Evolutionary conservation across 2,329 filamentous ascomycete genomes (phyloP), one percentile per base, ranked within the genome.

Genomic region (Ploettnerulaceae sp.): DNA sequence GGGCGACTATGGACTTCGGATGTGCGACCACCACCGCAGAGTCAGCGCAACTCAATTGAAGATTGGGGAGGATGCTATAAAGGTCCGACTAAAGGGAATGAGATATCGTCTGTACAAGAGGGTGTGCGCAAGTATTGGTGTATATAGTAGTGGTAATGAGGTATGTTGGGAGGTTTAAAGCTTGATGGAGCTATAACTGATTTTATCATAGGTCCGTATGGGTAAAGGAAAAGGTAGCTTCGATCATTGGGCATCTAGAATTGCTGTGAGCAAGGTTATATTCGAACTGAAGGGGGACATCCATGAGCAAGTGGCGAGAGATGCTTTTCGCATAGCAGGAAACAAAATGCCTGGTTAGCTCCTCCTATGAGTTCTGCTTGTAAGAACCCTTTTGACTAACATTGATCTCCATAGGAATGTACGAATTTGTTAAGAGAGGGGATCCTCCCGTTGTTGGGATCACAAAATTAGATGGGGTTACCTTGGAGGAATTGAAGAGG

Each of bases 161-260:
- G 82, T 84, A 61, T 57, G 76, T 38, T 38, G n/a, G 33, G 12
- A 9, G 28, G 8, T n/a, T 2, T 25, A 7, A 15, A 9, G 8
- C 14, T 28, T 18, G n/a, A 18, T 18, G 18, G 20, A 39, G 15
- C 25, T 12, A 20, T 26, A 25, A 32, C 48, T 57, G 50, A 58
- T 24, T 21, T 17, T 25, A 45, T 43, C 36, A 5, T 55, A 84
- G 81, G 85, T 89, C 67, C 85, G 93, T 78, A 98, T 98, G 94
- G 93, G 93, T 67, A 98, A 97, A 71, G 93, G 93, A 70, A 98
- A 98, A 67, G 93, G 93, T 59, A 86, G 84, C 53, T 97, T 98
- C 64, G 93, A 98, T 66, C 88, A 95, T 64, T 98, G 93, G 93
- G 89, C 91, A 4, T 81, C 86, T 17, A 82, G 91, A 67, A 82